Evolutionary conservation across 2,329 filamentous ascomycete genomes (phyloP), one percentile per base, ranked within the genome.

Genomic region (Bipolaris gigantea): DNA sequence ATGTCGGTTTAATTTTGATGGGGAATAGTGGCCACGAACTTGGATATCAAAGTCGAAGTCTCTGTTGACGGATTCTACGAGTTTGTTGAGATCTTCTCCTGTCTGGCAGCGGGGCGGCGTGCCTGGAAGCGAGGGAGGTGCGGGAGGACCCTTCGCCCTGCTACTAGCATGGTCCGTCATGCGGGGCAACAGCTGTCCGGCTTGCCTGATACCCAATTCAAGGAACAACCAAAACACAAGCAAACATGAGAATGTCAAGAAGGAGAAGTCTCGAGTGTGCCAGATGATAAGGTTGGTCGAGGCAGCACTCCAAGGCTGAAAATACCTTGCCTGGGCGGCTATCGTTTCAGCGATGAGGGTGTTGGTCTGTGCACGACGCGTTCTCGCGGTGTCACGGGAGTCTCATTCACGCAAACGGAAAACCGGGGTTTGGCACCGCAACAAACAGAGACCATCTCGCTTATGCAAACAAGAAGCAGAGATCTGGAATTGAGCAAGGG

Each of bases 311-410:
- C 42, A 57, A 60, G 57, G 57, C 48, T 61, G 57, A 60, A 58
- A 53, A 50, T 57, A 33, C 47, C 43, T 67, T 62, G 66, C 66
- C 67, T 48, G 66, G 49, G 44, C 60, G 57, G 55, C 53, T 58
- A 45, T 61, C 56, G 57, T 54, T 59, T 47, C 21, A 47, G 56
- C 34, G 45, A 48, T 43, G 36, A 33, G 33, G 44, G 30, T 30
- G 16, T 9, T 50, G 53, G 56, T 47, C 59, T 53, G 63, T 63
- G 62, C 61, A 42, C 35, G 13, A 48, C 60, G 55, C 60, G 57
- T 27, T 33, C 19, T 50, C 66, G 53, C 67, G 64, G 34, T 45
- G 46, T 66, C 67, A 69, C 65, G 57, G 45, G 66, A 55, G 38
- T 10, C 35, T 30, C 33, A 33, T 49, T 55, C 48, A 55, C 48